These are phyloP conservation scores for Lichtheimia ramosa DNA, from an alignment of 371 early-diverging fungal genomes.

Conservation along the genomic window DNA sequence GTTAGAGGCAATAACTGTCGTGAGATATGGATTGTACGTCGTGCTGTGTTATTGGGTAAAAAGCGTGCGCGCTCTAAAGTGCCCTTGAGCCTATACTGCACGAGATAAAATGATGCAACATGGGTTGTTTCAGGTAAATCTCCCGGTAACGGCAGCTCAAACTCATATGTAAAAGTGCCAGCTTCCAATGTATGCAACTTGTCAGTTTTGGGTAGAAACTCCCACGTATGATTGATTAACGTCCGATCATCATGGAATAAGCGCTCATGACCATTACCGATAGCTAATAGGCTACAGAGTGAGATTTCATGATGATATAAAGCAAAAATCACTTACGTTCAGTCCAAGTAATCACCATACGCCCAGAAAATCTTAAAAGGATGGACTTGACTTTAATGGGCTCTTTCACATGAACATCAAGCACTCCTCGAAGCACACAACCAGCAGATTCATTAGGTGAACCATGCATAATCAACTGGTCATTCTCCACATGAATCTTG, in stretches of 20 bases:
- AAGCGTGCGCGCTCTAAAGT: conserved; percentile 34
- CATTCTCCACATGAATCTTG: conserved; percentile 38
- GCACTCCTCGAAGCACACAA: conserved; percentile 42
- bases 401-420: conserved; percentile 27
- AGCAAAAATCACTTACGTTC: conserved; percentile 24
- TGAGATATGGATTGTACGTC: conserved; percentile 23
- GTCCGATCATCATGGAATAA: conserved; percentile 30
- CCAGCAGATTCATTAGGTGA: conserved; percentile 41
- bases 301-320: neutral
- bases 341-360: conserved; percentile 32
- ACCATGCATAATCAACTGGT: conserved; percentile 40
- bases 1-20: conserved; percentile 27
- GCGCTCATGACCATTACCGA: conserved; percentile 36
- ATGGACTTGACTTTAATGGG: conserved; percentile 39
- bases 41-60: conserved; percentile 23
- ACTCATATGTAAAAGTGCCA: conserved; percentile 37
- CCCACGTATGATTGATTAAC: conserved; percentile 34
- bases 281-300: conserved; percentile 4
- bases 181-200: conserved; percentile 23
- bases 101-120: conserved; percentile 31
- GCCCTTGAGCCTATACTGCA: conserved; percentile 43
- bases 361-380: conserved; percentile 31
- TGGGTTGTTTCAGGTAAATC: conserved; percentile 39
- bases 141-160: conserved; percentile 42
- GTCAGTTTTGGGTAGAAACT: conserved; percentile 26